phyloP scores from a whole-genome alignment of 805 yeast species.

The Debaryomyces maramus region DNA sequence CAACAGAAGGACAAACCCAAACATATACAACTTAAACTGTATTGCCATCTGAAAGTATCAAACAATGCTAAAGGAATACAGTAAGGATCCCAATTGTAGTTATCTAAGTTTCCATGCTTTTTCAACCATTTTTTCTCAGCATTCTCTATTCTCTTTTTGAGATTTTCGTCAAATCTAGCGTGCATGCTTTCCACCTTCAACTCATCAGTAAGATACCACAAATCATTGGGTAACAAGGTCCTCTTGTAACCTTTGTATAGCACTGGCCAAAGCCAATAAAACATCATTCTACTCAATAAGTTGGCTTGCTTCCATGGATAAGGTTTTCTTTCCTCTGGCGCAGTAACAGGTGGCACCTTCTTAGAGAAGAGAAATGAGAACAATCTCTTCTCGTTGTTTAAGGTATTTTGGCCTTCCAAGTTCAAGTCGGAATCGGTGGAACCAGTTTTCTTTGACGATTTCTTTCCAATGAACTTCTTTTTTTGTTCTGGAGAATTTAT shows the following conservation, averaged over 20 bases:
- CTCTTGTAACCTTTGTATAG: constrained; percentile 42
- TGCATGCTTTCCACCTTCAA: constrained; percentile 39
- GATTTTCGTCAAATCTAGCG: constrained; percentile 22
- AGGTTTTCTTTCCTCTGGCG: constrained; percentile 48
- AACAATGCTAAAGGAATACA: constrained; percentile 47
- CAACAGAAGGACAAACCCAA: constrained; percentile 49
- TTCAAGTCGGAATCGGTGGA: not conserved
- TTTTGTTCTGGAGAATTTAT: not conserved
- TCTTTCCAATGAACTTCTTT: not conserved
- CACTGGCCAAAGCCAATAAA: constrained; percentile 42
- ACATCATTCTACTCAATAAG: constrained; percentile 38
- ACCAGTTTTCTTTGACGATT: not conserved
- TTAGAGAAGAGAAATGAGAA: constrained; percentile 52
- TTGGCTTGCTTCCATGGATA: constrained; percentile 49
- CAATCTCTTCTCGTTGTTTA: constrained; percentile 48
- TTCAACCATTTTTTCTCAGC: constrained; percentile 20
- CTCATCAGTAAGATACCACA: constrained; percentile 36
- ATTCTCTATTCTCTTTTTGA: constrained; percentile 21
- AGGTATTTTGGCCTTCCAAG: constrained; percentile 26
- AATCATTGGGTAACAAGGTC: constrained; percentile 38
- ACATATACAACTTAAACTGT: constrained; percentile 38
- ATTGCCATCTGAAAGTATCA: constrained; percentile 49
- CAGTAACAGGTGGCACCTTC: constrained; percentile 51
- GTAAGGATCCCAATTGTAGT: constrained; percentile 41
- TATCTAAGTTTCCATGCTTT: constrained; percentile 16